Evolutionary conservation across 345 rosid species (phyloP), one percentile per base, ranked within the genome.

Genomic region (Hevea brasiliensis): DNA sequence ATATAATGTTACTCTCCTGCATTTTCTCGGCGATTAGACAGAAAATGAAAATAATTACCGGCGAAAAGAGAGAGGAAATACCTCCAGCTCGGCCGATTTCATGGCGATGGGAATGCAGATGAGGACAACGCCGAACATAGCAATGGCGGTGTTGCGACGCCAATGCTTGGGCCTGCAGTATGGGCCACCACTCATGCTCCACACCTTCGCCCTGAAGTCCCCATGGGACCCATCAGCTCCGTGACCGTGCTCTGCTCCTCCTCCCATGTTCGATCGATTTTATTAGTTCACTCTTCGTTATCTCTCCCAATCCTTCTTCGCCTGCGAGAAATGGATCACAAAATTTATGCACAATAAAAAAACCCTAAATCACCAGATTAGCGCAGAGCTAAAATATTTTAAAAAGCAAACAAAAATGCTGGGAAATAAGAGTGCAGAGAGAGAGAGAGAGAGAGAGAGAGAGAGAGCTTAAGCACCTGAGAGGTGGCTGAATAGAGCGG

Each of bases 131-230:
- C 99, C 97, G 56, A 82, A 81, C 96, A 95, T 88, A 69, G 98
- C 98, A 51, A 95, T 73, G 85, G 99, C 99, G 7, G 99, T 95
- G 81, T 95, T 95, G 72, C 99, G 94, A 72, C 83, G 84, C 99
- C 99, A 95, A 86, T 95, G 96, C 77, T 92, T 93, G 37, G 98
- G 99, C 67, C 98, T 80, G 87, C 99, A 92, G 81, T 95, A 45
- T 27, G 99, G 96, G 20, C 99, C 99, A 41, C 99, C 99, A 57
- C 85, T 6, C 97, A 93, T 89, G 77, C 89, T 92, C 99, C 98
- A 95, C 12, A 95, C 99, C 80, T 95, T 95, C 53, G 70, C 74
- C 86, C 99, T 88, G 83, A 95, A 95, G 75, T 95, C 98, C 41
- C 88, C 92, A 41, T 82, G 86, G 26, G 70, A 70, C 21, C 85